Evolutionary conservation across 352 stramenopile species (phyloP), one percentile per base, ranked within the genome.

Genomic region (Phytophthora sp.): DNA sequence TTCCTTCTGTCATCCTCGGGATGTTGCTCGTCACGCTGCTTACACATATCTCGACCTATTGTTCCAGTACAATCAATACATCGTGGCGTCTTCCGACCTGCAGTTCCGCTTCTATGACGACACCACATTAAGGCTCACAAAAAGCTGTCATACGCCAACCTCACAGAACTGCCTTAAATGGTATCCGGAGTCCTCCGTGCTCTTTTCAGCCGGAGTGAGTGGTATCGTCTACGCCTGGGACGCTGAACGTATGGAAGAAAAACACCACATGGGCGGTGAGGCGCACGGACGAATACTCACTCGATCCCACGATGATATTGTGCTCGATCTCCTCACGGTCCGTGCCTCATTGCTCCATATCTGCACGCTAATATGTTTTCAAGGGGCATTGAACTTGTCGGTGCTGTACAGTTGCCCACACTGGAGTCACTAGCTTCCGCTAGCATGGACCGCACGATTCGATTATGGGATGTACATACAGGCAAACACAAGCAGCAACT

Each of bases 381-480:
- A 55, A 6, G 16, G 7, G 11, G 49, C 7, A 31, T 16, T 62
- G 50, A 57, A 47, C 30, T 18, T 56, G 20, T n/a, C 31, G 21
- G 16, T 50, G 29, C 8, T 58, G 16, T 54, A 12, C 54, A 94
- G 73, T 66, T 96, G 4, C 79, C 81, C 38, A 87, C 84, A 11
- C 74, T 96, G 21, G 89, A 96, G 51, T 88, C 85, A 23, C 64
- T 97, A 11, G 89, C 87, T 24, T 95, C 82, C 2, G 89, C 83
- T 16, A 95, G 85, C 58, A 96, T 97, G 88, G 90, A 96, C 66
- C 82, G 82, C 38, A 96, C 82, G 18, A 94, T 97, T 45, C 84
- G 85, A 0, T 71, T 97, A n/a, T 96, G 89, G 89, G 90, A 97
- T 54, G 76, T 95, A 6, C 75, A 93, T 56, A 95, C 88, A 20